Base-by-base conservation (phyloP, 495 filamentous ascomycete species). In the Neurospora sp. region DNA sequence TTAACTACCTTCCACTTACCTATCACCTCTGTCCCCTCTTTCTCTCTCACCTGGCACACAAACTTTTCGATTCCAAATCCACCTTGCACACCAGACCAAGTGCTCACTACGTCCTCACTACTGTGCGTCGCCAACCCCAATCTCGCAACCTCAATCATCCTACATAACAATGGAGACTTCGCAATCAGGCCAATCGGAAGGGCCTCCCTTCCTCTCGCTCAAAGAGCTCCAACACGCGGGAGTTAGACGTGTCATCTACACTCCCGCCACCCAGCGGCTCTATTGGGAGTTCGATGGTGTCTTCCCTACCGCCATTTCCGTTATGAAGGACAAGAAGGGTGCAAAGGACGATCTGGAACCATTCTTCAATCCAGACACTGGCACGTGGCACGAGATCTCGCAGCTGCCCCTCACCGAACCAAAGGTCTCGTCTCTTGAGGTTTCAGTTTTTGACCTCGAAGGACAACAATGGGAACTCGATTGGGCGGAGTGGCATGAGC, bases 401-500 rank as follows among this genome's bases (percentile, higher is more conserved):
- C 70, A 74, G 40, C 44, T 70, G 68, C 73, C 75, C 7, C n/a
- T 78, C 1, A 72, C 75, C 39, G 75, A 78, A 42, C 76, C 75
- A 53, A 78, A 75, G 40, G 12, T 75, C 68, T 78, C 76, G 40
- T 78, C 76, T 75, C 35, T 78, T 35, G 69, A 53, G 38, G 75
- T 41, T 42, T 59, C 41, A 38, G 35, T 75, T 7, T 40, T 68
- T 45, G 70, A 76, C 17, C 68, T 76, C 22, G 37, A 73, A 8
- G n/a, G 22, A 22, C 22, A 1, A 22, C 22, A 69, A 4, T 78
- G 75, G 75, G 75, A 74, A 72, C 37, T 20, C 48, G 70, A 42
- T 68, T 76, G 76, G 75, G 12, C 48, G 8, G 75, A 8, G 71
- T 76, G 69, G 45, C 70, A 74, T 70, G 17, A 53, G 41, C 0